Conservation (phyloP, 2,329 filamentous ascomycete genomes). For the Sodiomyces alkalinus region DNA sequence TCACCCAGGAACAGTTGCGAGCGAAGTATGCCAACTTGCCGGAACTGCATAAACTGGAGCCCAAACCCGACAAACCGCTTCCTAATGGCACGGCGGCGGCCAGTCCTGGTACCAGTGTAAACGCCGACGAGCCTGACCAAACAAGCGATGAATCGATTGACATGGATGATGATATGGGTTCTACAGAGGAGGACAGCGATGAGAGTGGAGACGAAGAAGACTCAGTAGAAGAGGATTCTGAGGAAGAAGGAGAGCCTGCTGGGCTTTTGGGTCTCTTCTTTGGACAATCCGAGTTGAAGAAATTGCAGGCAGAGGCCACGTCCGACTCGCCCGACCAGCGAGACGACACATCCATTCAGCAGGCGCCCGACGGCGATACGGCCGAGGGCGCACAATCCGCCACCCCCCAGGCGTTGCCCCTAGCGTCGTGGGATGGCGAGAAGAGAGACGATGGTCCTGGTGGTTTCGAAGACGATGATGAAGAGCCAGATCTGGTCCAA, state of each 20-base stretch:
- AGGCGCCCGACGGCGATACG: too few species aligned
- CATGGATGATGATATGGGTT: slow-evolving; percentile 52
- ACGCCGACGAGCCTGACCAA: slow-evolving; percentile 23
- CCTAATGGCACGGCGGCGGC: slow-evolving; percentile 9
- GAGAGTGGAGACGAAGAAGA: slow-evolving; percentile 23
- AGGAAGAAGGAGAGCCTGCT: slow-evolving; percentile 25
- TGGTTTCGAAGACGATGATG: slow-evolving; percentile 1
- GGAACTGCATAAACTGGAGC: slow-evolving; percentile 22
- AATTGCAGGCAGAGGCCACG: slow-evolving; percentile 27
- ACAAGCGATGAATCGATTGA: slow-evolving; percentile 51
- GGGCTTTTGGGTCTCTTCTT: slow-evolving; percentile 43
- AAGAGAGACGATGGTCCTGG: slow-evolving; percentile 1
- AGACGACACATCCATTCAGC: too few species aligned
- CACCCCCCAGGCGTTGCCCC: slow-evolving; percentile 5
- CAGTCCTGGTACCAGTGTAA: slow-evolving; percentile 3
- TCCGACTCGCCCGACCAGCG: slow-evolving; percentile 12
- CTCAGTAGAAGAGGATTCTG: slow-evolving; percentile 29
- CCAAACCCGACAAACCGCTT: slow-evolving; percentile 12
- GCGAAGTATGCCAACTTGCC: slow-evolving; percentile 55
- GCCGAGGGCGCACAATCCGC: slow-evolving; percentile 3
- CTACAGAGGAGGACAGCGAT: slow-evolving; percentile 34
- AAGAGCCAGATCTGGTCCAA: slow-evolving; percentile 1
- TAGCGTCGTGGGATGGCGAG: background rate
- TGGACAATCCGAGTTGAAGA: slow-evolving; percentile 39
- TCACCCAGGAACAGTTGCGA: slow-evolving; percentile 54